Base-by-base conservation (phyloP, 306 rosid species). In the Benincasa hispida region DNA sequence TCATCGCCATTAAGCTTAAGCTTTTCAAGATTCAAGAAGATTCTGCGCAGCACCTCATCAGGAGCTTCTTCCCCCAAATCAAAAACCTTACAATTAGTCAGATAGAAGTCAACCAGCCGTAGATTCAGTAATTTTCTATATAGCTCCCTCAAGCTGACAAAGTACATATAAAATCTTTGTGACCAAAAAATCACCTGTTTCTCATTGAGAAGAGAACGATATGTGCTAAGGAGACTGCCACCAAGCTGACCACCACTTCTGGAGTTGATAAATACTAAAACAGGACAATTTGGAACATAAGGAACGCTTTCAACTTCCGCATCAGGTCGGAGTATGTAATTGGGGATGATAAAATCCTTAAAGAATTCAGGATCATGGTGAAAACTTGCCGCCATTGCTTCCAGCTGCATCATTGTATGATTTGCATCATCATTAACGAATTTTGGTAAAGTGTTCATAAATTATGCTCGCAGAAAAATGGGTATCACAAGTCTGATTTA, bases 241-340 rank as follows among this genome's bases (percentile, higher is more conserved):
- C 99, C 99, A n/a, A 94, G 95, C 83, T 89, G 99, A 25, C 99
- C 99, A 65, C 99, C 99, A 86, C 99, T 94, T 88, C 69, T 90
- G 87, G 96, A 87, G 84, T 94, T 94, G 62, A 92, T 66, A 62
- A 94, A 94, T 72, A 92, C 92, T 57, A 94, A 74, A 14, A 94
- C 93, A 3, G 99, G 99, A 78, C 88, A 92, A 2, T 24, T 17
- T 15, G 96, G 96, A 30, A 61, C 83, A 72, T 79, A 45, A 28
- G 24, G 21, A 54, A 54, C 21, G 6, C 14, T 45, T 74, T 80
- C 86, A 68, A 74, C 85, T 73, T 76, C 76, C 22, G 87, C 47
- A 21, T 81, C 93, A 25, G 86, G 79, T 25, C 53, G 85, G 75
- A 94, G 86, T 79, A 94, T 86, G 79, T 92, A 88, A 74, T 83